These are phyloP conservation scores for Balakata baccata DNA, from an alignment of 345 rosid species.

Conservation along the genomic window DNA sequence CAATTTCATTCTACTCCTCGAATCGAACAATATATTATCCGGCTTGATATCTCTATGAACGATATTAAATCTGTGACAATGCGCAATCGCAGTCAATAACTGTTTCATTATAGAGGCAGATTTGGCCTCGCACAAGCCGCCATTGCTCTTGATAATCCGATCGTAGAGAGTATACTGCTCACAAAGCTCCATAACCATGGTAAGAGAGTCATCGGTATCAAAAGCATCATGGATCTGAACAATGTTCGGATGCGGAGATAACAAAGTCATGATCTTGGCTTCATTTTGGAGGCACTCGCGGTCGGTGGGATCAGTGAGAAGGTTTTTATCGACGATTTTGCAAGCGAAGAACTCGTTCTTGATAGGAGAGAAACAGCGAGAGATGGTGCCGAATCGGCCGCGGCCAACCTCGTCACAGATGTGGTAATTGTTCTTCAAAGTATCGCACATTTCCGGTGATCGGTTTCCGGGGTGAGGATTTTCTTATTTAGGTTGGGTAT, in stretches of 20 bases:
- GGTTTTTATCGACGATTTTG: constrained; percentile 24
- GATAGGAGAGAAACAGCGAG: constrained; percentile 24
- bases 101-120: constrained; percentile 16
- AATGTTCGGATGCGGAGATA: constrained; percentile 34
- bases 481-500: background rate
- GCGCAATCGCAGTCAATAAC: constrained; percentile 20
- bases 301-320: constrained; percentile 26
- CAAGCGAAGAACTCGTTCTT: constrained; percentile 22
- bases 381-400: constrained; percentile 30
- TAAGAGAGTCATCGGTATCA: constrained; percentile 20
- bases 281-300: constrained; percentile 29
- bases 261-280: constrained; percentile 24
- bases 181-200: constrained; percentile 30
- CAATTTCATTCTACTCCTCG: constrained; percentile 15
- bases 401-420: constrained; percentile 35
- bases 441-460: constrained; percentile 18
- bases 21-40: constrained; percentile 24
- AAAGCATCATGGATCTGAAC: constrained; percentile 26
- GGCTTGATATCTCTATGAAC: constrained; percentile 31
- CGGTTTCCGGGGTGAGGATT: background rate
- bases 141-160: background rate
- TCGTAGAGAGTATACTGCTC: constrained; percentile 25
- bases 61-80: constrained; percentile 22
- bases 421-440: constrained; percentile 23
- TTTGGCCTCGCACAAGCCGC: constrained; percentile 12